Conservation (phyloP, 176 grass and related monocot species). For the Metroxylon sagu region DNA sequence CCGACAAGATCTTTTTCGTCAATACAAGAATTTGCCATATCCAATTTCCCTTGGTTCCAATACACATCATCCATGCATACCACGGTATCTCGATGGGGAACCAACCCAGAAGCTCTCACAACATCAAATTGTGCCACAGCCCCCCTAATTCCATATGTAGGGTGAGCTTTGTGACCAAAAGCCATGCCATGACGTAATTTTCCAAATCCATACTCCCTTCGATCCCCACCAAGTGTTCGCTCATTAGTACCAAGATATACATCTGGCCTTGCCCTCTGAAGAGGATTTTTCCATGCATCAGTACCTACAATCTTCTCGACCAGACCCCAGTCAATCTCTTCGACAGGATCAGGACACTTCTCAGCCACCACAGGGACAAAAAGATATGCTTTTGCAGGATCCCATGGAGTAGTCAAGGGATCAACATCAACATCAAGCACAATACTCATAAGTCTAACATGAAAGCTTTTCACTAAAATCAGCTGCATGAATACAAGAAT, state of each 20-base stretch:
- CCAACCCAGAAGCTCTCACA: constrained; percentile 96
- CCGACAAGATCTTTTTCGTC: constrained; percentile 72
- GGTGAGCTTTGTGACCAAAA: constrained; percentile 86
- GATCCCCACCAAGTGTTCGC: constrained; percentile 90
- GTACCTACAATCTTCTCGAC: constrained; percentile 75
- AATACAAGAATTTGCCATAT: constrained; percentile 84
- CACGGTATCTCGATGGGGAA: constrained; percentile 45
- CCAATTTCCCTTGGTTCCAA: constrained; percentile 51
- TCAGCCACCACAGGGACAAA: constrained; percentile 63
- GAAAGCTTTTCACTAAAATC: constrained; percentile 90
- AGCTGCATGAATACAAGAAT: constrained; percentile 49
- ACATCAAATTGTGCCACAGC: constrained; percentile 91
- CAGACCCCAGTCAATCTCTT: constrained; percentile 84
- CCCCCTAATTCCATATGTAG: constrained; percentile 95
- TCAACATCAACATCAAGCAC: constrained; percentile 96
- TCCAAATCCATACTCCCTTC: constrained; percentile 91
- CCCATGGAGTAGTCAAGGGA: constrained; percentile 94
- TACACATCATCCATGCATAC: constrained; percentile 32
- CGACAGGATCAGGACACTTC: constrained; percentile 41
- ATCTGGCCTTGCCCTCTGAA: constrained; percentile 91
- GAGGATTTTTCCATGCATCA: constrained; percentile 91
- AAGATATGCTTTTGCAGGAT: constrained; percentile 93
- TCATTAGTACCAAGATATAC: constrained; percentile 95
- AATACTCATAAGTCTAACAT: constrained; percentile 99
- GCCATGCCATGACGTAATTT: constrained; percentile 75